phyloP scores from a whole-genome alignment of 2,329 filamentous ascomycete genomes.

The Exophiala aquamarina region DNA sequence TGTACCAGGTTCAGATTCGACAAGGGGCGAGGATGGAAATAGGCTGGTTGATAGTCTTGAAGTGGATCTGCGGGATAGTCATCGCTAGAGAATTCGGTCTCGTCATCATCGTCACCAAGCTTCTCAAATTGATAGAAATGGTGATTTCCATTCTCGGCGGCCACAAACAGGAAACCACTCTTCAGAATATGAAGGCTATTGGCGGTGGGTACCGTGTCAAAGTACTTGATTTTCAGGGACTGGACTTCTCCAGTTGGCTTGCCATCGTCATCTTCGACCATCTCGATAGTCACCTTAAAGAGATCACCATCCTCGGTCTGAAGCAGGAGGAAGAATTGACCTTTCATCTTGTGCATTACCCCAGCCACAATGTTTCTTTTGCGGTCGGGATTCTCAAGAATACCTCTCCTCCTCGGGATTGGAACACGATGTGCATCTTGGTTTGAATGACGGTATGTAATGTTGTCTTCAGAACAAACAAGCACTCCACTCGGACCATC shows the following conservation, averaged over 20 bases:
- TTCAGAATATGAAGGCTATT: slow-evolving; percentile 89
- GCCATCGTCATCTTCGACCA: slow-evolving; percentile 77
- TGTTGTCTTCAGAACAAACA: slow-evolving; percentile 89
- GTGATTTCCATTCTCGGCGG: slow-evolving; percentile 89
- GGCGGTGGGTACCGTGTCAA: slow-evolving; percentile 89
- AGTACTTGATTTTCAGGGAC: slow-evolving; percentile 91
- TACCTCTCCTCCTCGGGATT: slow-evolving; percentile 81
- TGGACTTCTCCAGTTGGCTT: slow-evolving; percentile 78
- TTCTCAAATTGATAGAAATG: slow-evolving; percentile 97
- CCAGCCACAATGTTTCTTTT: slow-evolving; percentile 85
- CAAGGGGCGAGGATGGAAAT: slow-evolving; percentile 76
- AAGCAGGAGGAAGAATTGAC: slow-evolving; percentile 94
- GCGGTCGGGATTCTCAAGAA: slow-evolving; percentile 86
- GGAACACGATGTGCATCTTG: slow-evolving; percentile 85
- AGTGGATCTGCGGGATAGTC: slow-evolving; percentile 74
- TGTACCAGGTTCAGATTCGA: slow-evolving; percentile 85
- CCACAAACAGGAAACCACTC: slow-evolving; percentile 91
- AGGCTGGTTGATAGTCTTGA: slow-evolving; percentile 72
- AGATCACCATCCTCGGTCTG: slow-evolving; percentile 98
- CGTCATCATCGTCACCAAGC: slow-evolving; percentile 90
- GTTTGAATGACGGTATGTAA: slow-evolving; percentile 97
- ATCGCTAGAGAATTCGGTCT: slow-evolving; percentile 81
- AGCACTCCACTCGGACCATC: slow-evolving; percentile 94
- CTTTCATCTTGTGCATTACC: slow-evolving; percentile 96
- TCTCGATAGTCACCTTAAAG: slow-evolving; percentile 93